Conservation (phyloP, 108 stramenopile species). For the Nitzschia sp. region DNA sequence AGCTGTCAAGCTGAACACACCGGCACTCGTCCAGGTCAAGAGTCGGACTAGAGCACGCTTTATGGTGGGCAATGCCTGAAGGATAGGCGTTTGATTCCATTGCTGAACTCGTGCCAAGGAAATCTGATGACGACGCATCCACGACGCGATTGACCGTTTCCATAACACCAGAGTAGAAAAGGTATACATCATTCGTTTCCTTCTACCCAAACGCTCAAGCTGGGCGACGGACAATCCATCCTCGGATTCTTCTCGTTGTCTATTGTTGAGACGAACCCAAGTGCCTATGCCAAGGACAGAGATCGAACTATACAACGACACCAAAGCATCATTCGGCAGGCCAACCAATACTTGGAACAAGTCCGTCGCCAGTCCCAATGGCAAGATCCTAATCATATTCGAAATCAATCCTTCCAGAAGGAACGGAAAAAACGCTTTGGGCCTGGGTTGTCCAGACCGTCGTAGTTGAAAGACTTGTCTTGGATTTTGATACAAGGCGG, state of each 20-base stretch:
- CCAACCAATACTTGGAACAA: conserved; percentile 16
- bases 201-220: neutral
- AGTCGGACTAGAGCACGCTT: neutral
- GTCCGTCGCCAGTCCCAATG: conserved; percentile 51
- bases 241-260: neutral
- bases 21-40: neutral
- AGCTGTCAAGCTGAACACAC: conserved; percentile 1
- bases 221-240: neutral
- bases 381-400: conserved; percentile 31
- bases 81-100: neutral
- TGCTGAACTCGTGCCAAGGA: neutral
- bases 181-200: neutral
- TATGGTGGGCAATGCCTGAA: neutral
- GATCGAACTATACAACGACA: conserved; percentile 17
- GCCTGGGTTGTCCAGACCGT: conserved; percentile 47
- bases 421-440: conserved; percentile 42
- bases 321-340: conserved; percentile 1
- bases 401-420: conserved; percentile 37
- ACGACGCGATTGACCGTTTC: neutral
- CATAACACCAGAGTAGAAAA: neutral
- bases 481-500: conserved; percentile 61
- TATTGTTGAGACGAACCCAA: conserved; percentile 22
- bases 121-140: neutral
- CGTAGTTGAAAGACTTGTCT: conserved; percentile 53
- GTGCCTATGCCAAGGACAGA: conserved; percentile 34